Percentiles rank a stretch among this genome's conserved stretches.
These are phyloP conservation scores for Hyphopichia fennica DNA, from an alignment of 1,139 yeast genomes.

Conservation along the genomic window DNA sequence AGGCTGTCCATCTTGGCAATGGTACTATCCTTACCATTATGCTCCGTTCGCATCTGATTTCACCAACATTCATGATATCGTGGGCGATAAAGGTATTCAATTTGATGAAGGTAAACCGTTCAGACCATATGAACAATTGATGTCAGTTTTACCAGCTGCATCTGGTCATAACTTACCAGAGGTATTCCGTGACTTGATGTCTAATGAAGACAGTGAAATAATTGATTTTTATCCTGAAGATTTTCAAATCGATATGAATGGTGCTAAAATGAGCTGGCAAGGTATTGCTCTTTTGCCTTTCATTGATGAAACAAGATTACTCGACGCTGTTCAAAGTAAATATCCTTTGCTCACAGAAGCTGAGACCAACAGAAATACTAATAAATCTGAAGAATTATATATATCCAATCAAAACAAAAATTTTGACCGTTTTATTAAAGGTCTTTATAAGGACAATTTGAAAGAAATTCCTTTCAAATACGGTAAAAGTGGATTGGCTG, in stretches of 20 bases:
- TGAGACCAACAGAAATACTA: constrained; percentile 71
- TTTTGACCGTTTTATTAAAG: constrained; percentile 34
- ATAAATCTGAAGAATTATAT: constrained; percentile 60
- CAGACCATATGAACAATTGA: constrained; percentile 90
- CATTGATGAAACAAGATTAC: constrained; percentile 77
- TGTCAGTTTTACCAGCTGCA: constrained; percentile 97
- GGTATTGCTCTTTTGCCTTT: constrained; percentile 90
- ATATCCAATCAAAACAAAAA: constrained; percentile 58
- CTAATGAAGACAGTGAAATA: constrained; percentile 74
- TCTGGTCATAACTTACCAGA: constrained; percentile 90
- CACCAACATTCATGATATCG: constrained; percentile 44
- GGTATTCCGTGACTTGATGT: constrained; percentile 82
- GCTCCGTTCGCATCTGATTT: constrained; percentile 97
- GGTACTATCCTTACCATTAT: constrained; percentile 97
- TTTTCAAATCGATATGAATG: constrained; percentile 92
- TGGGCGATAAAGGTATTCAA: constrained; percentile 54
- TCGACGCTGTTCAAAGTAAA: constrained; percentile 63
- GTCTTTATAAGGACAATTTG: constrained; percentile 32
- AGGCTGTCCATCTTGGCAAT: constrained; percentile 98
- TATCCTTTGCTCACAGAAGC: constrained; percentile 64
- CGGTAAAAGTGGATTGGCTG: constrained; percentile 63
- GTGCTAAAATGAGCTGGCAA: constrained; percentile 93
- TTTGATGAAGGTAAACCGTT: constrained; percentile 81
- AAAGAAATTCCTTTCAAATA: constrained; percentile 43
- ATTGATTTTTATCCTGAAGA: constrained; percentile 90